phyloP scores from a whole-genome alignment of 176 grass and related monocot species.

The Tillandsia fasciculata region DNA sequence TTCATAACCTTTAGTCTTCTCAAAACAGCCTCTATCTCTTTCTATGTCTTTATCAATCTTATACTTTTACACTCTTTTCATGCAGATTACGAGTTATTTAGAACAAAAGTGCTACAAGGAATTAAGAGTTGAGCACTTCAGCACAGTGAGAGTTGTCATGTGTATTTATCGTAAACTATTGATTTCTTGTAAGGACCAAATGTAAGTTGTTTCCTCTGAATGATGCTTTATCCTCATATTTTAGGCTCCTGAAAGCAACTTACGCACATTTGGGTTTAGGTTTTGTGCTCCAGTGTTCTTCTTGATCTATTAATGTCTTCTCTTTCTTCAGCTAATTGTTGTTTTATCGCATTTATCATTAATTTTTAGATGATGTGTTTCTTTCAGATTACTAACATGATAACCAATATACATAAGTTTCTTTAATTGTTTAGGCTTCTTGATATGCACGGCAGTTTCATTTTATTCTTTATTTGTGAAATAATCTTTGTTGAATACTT shows the following conservation, averaged over 20 bases:
- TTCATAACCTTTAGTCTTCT: background rate
- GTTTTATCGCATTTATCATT: no score
- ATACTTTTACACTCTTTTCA: conserved; percentile 2
- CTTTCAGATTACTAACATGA: no score
- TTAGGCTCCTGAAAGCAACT: conserved; percentile 1
- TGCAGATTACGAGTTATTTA: conserved; percentile 82
- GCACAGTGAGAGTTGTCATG: conserved; percentile 87
- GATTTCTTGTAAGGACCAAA: conserved; percentile 87
- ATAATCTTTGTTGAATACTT: no score
- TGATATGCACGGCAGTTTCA: no score
- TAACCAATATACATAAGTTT: no score
- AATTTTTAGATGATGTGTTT: no score
- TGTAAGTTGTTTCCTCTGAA: conserved; percentile 58
- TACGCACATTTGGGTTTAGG: background rate
- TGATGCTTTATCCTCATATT: background rate
- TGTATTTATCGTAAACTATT: conserved; percentile 86
- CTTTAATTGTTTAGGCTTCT: no score
- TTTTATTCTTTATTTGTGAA: no score
- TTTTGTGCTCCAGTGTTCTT: no score
- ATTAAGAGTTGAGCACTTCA: conserved; percentile 71
- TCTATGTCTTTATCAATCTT: background rate
- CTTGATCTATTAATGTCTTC: no score
- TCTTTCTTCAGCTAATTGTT: no score
- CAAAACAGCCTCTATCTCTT: background rate
- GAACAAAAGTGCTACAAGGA: conserved; percentile 89